Evolutionary conservation across 352 stramenopile species (phyloP).

Genomic region (Globisporangium perplexum): DNA sequence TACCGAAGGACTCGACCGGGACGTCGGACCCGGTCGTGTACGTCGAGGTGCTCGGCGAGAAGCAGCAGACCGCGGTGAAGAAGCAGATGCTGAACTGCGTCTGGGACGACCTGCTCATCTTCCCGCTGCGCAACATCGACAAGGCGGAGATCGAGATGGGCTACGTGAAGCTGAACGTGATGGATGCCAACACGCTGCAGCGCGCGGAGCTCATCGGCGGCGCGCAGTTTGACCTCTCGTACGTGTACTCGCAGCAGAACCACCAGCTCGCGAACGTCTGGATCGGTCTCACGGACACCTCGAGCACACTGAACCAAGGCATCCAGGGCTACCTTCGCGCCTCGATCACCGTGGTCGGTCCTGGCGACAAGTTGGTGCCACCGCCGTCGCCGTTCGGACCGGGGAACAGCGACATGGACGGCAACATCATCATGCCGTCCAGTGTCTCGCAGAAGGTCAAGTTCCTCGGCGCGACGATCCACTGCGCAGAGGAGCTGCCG

Average conservation of each 20-base stretch:
- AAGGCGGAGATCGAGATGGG: conserved; percentile 83
- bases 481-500: conserved; percentile 54
- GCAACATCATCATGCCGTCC: conserved; percentile 73
- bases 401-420: conserved; percentile 35
- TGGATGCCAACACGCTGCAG: conserved; percentile 83
- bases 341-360: conserved; percentile 84
- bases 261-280: conserved; percentile 89
- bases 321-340: conserved; percentile 90
- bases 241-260: conserved; percentile 83
- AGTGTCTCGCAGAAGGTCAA: conserved; percentile 45
- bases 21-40: conserved; percentile 91
- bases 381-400: conserved; percentile 29
- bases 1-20: conserved; percentile 82
- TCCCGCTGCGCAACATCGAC: conserved; percentile 68
- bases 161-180: conserved; percentile 72
- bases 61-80: conserved; percentile 78
- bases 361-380: conserved; percentile 27
- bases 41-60: conserved; percentile 81
- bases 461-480: conserved; percentile 55
- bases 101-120: conserved; percentile 83
- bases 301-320: conserved; percentile 73
- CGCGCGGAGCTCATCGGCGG: conserved; percentile 87
- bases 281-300: conserved; percentile 86
- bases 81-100: conserved; percentile 85
- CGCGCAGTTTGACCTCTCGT: conserved; percentile 83